A percentile compares a stretch with the other conserved stretches of the same genome.
Conservation (phyloP, 2,329 filamentous ascomycete genomes). For the Laburnicola sp. region DNA sequence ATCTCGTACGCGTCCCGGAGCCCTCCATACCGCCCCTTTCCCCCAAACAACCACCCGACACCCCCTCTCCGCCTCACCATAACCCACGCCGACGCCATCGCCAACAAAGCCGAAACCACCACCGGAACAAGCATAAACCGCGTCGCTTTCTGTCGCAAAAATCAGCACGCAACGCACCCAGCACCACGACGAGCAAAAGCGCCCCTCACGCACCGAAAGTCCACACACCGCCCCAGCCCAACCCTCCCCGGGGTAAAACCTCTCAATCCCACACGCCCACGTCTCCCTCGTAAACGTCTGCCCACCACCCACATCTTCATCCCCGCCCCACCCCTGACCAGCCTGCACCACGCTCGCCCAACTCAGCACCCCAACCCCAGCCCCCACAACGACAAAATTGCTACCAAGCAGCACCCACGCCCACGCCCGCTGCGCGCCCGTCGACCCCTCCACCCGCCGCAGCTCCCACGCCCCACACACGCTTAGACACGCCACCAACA, state of each 20-base stretch:
- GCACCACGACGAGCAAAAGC: background rate
- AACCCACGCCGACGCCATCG: constrained; percentile 24
- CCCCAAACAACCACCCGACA: constrained; percentile 30
- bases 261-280: constrained; percentile 32
- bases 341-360: constrained; percentile 27
- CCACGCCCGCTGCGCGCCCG: constrained; percentile 29
- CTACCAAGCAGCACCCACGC: constrained; percentile 27
- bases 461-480: constrained; percentile 36
- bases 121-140: constrained; percentile 30
- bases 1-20: constrained; percentile 33
- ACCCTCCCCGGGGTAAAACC: constrained; percentile 17
- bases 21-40: constrained; percentile 32
- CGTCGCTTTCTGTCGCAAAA: constrained; percentile 23
- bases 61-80: constrained; percentile 32
- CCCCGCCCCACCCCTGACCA: constrained; percentile 20
- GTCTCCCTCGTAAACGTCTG: constrained; percentile 30
- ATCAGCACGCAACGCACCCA: background rate
- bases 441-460: constrained; percentile 28
- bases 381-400: constrained; percentile 20
- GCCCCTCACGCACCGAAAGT: constrained; percentile 26
- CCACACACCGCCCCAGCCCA: constrained; percentile 34
- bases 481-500: constrained; percentile 23
- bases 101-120: constrained; percentile 22
- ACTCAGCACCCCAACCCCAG: constrained; percentile 24
- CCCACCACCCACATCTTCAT: constrained; percentile 21